Evolutionary conservation across 345 rosid species (phyloP).

Genomic region (Toxicodendron radicans): DNA sequence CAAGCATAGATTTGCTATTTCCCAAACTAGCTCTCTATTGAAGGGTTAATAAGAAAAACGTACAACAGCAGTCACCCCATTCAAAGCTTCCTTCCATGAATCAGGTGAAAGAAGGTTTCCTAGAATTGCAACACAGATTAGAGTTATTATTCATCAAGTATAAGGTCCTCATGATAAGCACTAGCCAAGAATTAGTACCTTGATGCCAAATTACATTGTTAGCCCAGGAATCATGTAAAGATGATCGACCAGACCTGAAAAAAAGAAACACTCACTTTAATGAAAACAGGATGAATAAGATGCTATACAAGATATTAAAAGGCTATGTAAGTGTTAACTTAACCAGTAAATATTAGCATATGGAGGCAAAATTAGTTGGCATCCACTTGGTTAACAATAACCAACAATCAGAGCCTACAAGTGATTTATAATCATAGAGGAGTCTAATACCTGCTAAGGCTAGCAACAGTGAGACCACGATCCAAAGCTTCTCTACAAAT

Average conservation of each 20-base stretch:
- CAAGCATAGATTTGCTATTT: neutral
- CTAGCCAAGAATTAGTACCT: constrained; percentile 48
- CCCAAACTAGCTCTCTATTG: neutral
- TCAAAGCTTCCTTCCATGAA: constrained; percentile 77
- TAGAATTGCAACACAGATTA: constrained; percentile 29
- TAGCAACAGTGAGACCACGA: constrained; percentile 71
- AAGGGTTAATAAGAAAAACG: constrained; percentile 19
- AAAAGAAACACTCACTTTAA: constrained; percentile 8
- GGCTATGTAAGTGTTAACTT: too few relatives aligned
- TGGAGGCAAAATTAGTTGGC: neutral
- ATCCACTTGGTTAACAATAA: neutral
- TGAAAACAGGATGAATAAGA: neutral
- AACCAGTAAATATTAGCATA: neutral
- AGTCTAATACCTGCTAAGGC: constrained; percentile 83
- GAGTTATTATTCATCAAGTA: constrained; percentile 6
- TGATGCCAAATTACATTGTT: constrained; percentile 74
- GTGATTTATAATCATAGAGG: neutral
- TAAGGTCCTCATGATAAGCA: neutral
- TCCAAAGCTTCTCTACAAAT: constrained; percentile 83
- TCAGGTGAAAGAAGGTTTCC: constrained; percentile 87
- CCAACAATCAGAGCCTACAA: neutral
- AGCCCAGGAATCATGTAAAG: constrained; percentile 78
- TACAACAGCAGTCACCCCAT: constrained; percentile 89
- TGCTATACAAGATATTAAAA: neutral
- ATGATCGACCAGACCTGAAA: constrained; percentile 81